phyloP scores from a whole-genome alignment of 2,329 filamentous ascomycete genomes.

The Colletotrichum karsti region DNA sequence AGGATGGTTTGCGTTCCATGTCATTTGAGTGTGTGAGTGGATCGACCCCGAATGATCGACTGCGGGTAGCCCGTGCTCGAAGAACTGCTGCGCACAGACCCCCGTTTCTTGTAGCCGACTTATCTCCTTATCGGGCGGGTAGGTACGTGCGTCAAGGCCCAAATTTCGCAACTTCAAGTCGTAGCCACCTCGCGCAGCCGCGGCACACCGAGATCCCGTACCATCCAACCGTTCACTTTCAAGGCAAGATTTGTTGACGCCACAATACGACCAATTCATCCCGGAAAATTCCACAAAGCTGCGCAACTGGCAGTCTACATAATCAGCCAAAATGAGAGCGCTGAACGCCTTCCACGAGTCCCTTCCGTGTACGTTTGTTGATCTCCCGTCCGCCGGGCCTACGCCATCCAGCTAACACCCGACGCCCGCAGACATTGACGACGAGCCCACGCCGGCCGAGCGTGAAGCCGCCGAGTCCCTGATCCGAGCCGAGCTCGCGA shows the following conservation, averaged over 20 bases:
- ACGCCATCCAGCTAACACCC: conserved; percentile 1
- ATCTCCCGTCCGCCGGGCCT: conserved; percentile 1
- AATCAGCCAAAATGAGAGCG: conserved; percentile 32
- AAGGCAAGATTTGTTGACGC: neutral
- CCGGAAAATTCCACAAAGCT: neutral
- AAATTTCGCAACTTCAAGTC: conserved; percentile 19
- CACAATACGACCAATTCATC: neutral
- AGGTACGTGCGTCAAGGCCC: conserved; percentile 15
- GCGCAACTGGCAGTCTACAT: neutral
- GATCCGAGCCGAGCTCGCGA: conserved; percentile 71
- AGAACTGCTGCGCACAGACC: neutral
- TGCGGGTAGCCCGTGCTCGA: conserved; percentile 4
- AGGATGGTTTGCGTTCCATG: neutral
- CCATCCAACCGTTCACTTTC: neutral
- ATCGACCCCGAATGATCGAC: conserved; percentile 22
- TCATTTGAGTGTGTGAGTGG: neutral
- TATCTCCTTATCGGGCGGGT: conserved; percentile 22
- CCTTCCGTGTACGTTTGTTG: conserved; percentile 72
- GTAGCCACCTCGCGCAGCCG: neutral
- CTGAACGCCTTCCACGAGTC: conserved; percentile 72
- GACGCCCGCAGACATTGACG: conserved; percentile 77
- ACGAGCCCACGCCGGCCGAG: conserved; percentile 69
- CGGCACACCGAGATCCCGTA: neutral
- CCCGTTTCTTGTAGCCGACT: conserved; percentile 16
- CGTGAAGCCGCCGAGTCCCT: conserved; percentile 74